Base-by-base conservation (phyloP, 2,329 filamentous ascomycete species). In the Aaosphaeria pasadenensis region DNA sequence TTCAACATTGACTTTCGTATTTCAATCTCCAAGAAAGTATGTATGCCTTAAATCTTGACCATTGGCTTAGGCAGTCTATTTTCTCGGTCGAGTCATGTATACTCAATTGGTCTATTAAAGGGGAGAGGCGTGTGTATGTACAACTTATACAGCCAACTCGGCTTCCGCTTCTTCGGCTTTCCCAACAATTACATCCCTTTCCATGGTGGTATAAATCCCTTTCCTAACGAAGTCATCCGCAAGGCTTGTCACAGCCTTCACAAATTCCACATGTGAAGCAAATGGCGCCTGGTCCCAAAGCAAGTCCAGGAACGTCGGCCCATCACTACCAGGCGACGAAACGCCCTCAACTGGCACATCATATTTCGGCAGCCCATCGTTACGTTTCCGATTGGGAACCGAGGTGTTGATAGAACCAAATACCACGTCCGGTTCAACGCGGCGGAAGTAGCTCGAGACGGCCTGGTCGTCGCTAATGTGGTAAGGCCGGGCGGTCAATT, bases 251-350 rank as follows among this genome's bases (percentile, higher is more conserved):
- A 53, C 50, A 11, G 17, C 36, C 32, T 49, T 13, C 7, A 55
- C 39, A 43, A 55, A 55, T 11, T 35, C 46, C 5, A 29, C 43
- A 33, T 53, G 50, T 11, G 46, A 43, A 11, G 32, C 42, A 47
- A 55, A 55, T 3, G 53, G 53, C 31, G 53, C 53, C 24, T 35
- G 36, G 42, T 55, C 53, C 53, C 53, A 55, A 5, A 55, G 17
- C 39, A 53, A 32, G 40, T 55, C 53, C 28, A 55, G 39, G 24
- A 55, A 53, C 11, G 50, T 51, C 17, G 40, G 48, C 5, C 53
- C 51, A 47, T 55, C 53, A 6, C 30, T 44, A 5, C 53, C 51
- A 7, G 48, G 50, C 17, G 48, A 47, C 7, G 42, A 11, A 4
- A 53, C 32, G 7, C 48, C 48, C 11, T 44, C 45, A 32, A 55